Conservation (phyloP, 2,329 filamentous ascomycete genomes). For the Scedosporium minutisporum region DNA sequence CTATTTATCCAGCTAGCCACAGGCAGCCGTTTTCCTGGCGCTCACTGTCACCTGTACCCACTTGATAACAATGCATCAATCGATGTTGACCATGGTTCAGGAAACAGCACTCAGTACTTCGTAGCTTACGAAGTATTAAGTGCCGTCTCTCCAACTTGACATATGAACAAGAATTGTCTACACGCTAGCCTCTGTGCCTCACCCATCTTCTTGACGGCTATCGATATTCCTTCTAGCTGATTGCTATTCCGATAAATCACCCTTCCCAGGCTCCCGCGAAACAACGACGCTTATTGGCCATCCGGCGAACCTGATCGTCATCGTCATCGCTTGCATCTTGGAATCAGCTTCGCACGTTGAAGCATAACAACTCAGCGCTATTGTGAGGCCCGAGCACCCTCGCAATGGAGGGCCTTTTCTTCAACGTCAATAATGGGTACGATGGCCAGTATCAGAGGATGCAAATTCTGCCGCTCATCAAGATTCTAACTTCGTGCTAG, state of each 20-base stretch:
- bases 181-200: neutral
- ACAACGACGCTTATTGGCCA: neutral
- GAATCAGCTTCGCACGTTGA: neutral
- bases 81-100: neutral
- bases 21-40: neutral
- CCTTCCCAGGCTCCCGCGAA: neutral
- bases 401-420: conserved; percentile 81
- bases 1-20: neutral
- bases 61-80: neutral
- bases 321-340: neutral
- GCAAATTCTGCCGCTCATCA: conserved; percentile 16
- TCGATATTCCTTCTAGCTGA: neutral
- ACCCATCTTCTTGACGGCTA: neutral
- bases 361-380: neutral
- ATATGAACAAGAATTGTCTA: neutral
- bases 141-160: neutral
- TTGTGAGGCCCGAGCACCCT: neutral
- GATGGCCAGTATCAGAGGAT: conserved; percentile 15
- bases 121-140: neutral
- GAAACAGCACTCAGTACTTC: neutral
- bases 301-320: neutral
- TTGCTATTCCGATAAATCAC: neutral
- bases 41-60: neutral
- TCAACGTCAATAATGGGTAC: conserved; percentile 89
- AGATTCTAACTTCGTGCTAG: conserved; percentile 36